These are phyloP conservation scores for Tubosaeta sp. DNA, from an alignment of 768 basidiomycete species.

Conservation along the genomic window DNA sequence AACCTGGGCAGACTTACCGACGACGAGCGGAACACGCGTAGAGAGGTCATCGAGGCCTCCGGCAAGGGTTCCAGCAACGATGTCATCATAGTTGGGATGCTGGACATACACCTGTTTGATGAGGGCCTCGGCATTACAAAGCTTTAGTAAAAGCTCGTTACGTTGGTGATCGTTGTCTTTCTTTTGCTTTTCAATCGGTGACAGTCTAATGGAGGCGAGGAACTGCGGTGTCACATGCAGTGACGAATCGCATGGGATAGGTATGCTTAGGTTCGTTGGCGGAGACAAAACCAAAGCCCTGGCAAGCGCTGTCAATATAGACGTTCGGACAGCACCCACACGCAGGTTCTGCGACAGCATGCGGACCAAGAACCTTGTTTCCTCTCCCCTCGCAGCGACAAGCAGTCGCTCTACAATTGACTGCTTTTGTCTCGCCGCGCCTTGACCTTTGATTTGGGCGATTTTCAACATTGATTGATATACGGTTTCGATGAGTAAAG, in stretches of 20 bases:
- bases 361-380: constrained; percentile 77
- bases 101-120: constrained; percentile 71
- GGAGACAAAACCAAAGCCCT: constrained; percentile 68
- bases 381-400: constrained; percentile 83
- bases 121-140: constrained; percentile 55
- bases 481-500: constrained; percentile 59
- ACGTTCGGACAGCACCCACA: constrained; percentile 84
- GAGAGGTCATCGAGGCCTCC: constrained; percentile 58
- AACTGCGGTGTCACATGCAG: constrained; percentile 25
- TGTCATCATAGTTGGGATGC: constrained; percentile 74
- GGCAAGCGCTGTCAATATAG: constrained; percentile 76
- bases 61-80: constrained; percentile 56
- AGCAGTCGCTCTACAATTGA: constrained; percentile 76
- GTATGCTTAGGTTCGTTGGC: constrained; percentile 25
- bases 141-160: constrained; percentile 39
- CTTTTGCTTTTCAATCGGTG: constrained; percentile 25
- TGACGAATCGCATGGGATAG: constrained; percentile 19
- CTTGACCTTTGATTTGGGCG: constrained; percentile 63
- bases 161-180: constrained; percentile 28
- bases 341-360: constrained; percentile 72
- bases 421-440: constrained; percentile 73
- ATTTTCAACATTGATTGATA: constrained; percentile 68
- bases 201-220: constrained; percentile 16
- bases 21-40: constrained; percentile 57
- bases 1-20: constrained; percentile 48